Evolutionary conservation across 2,329 filamentous ascomycete species (phyloP), one percentile per base, ranked within the genome.

Genomic region (Penicillium fuscoglaucum): DNA sequence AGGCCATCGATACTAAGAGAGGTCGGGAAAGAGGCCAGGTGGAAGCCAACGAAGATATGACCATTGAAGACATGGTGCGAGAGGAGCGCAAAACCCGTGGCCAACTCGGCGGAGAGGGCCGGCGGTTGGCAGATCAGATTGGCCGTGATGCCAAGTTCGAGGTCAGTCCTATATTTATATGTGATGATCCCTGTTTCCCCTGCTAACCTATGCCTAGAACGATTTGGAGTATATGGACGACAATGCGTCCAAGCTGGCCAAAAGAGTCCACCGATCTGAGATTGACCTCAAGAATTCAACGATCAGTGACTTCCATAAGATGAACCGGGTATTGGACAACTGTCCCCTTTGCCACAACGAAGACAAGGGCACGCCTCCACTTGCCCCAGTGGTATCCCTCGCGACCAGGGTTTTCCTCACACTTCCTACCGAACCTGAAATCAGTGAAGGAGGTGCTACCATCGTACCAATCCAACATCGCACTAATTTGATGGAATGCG

Each of bases 221-320:
- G 90, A 96, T 73, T 85, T 99, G 28, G 93, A 99, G 54, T 99
- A 99, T 77, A 90, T 98, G 83, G 93, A 99, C 72, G 95, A 98
- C 67, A 98, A 99, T 70, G 95, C 95, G 17, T 84, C 87, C 52
- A 96, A 93, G 75, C 86, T 99, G 13, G 93, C 93, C 29, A 89
- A 87, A 69, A 87, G 90, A 28, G 89, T 96, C 15, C 90, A 96
- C 71, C 95, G 93, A 73, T 93, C 89, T 40, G 91, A 96, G 64
- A 82, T 91, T 63, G 92, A 91, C 74, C 84, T 99, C 59, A 93
- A 92, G 72, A 96, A 93, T 72, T 84, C 86, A 52, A 92, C 96
- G 4, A 90, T 99, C 62, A 82, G 82, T 68, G 93, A 98, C 60
- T 96, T 93, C 72, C 91, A 96, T 66, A 93, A 91, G 74, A 89